phyloP scores from a whole-genome alignment of 345 rosid genomes.

The Dovyalis caffra region DNA sequence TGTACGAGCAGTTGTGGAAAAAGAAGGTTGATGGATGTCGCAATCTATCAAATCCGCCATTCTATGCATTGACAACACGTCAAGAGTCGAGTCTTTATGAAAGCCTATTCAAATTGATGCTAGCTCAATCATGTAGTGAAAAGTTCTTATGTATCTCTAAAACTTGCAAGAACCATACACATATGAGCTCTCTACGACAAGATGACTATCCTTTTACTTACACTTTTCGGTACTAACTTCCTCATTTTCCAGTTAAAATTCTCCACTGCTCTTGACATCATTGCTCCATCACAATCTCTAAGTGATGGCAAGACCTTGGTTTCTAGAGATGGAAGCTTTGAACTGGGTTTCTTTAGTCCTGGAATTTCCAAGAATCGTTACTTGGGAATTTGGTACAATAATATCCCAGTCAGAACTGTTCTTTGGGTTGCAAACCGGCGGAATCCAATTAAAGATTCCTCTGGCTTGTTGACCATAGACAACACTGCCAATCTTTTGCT shows the following conservation, averaged over 20 bases:
- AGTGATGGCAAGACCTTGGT: conserved; percentile 15
- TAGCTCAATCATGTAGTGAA: too few relatives aligned
- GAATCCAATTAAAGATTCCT: conserved; percentile 9
- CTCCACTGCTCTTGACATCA: conserved; percentile 13
- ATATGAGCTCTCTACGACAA: not conserved
- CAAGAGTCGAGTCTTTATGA: too few relatives aligned
- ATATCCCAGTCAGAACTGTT: conserved; percentile 2
- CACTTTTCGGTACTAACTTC: not conserved
- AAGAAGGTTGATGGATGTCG: too few relatives aligned
- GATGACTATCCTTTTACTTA: conserved; percentile 4
- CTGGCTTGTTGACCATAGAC: conserved; percentile 2
- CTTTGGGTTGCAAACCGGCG: conserved; percentile 16
- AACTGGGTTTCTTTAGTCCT: conserved; percentile 18
- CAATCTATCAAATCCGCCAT: too few relatives aligned
- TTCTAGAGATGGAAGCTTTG: conserved; percentile 8
- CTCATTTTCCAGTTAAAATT: conserved; percentile 1
- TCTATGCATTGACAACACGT: too few relatives aligned
- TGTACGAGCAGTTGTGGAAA: too few relatives aligned
- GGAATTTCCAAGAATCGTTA: not conserved
- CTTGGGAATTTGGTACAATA: conserved; percentile 16
- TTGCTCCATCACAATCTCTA: conserved; percentile 22
- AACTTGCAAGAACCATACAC: too few relatives aligned
- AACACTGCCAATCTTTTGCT: not conserved
- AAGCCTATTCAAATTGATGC: too few relatives aligned
- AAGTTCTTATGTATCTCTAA: too few relatives aligned